These are phyloP conservation scores for Sechiopsis laciniata DNA, from an alignment of 306 rosid genomes.

Conservation along the genomic window DNA sequence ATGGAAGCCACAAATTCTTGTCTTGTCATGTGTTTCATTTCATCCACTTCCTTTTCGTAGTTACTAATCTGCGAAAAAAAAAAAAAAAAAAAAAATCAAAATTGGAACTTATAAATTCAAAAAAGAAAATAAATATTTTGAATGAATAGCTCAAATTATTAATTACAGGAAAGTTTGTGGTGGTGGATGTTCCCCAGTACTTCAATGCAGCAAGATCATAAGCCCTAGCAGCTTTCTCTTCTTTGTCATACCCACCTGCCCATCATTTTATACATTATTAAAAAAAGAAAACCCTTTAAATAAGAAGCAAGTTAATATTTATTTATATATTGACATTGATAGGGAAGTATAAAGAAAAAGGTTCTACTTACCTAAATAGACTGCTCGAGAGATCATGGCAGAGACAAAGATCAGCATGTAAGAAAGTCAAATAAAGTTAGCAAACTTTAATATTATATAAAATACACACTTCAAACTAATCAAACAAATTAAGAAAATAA, in stretches of 20 bases:
- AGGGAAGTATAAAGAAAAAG: background rate
- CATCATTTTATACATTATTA: background rate
- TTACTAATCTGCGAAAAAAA: conserved; percentile 50
- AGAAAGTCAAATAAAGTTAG: conserved; percentile 23
- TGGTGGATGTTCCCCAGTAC: conserved; percentile 98
- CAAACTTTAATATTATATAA: background rate
- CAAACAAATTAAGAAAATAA: too few species aligned
- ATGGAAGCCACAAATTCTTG: conserved; percentile 98
- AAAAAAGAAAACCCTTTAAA: background rate
- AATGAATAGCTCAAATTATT: background rate
- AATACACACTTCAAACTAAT: too few species aligned
- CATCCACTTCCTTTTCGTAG: conserved; percentile 93
- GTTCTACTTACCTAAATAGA: conserved; percentile 52
- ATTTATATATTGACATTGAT: background rate
- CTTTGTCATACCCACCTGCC: conserved; percentile 95
- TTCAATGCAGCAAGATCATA: conserved; percentile 96
- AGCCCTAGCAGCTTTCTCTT: conserved; percentile 98
- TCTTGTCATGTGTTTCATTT: conserved; percentile 96
- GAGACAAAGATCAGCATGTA: conserved; percentile 21
- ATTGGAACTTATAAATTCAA: too few species aligned
- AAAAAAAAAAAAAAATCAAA: too few species aligned
- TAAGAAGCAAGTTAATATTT: background rate
- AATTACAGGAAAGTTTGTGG: conserved; percentile 86
- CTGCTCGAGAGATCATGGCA: conserved; percentile 35
- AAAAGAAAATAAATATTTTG: background rate